A percentile compares a stretch with the other conserved stretches of the same genome.
Conservation (phyloP, 306 rosid species). For the Inga oerstediana region DNA sequence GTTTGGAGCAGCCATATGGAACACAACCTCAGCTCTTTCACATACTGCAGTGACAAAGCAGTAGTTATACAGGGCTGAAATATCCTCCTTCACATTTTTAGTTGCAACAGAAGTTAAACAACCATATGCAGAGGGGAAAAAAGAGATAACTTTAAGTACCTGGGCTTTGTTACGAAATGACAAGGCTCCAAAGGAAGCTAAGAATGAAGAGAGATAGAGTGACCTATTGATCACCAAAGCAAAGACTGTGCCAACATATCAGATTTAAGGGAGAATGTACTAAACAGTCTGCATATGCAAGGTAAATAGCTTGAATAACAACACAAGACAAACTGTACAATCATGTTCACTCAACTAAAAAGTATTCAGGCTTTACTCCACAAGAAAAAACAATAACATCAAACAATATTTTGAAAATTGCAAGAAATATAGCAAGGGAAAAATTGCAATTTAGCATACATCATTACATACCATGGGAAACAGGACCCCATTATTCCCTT, state of each 20-base stretch:
- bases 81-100: background rate
- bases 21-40: conserved; percentile 85
- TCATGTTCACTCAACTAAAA: background rate
- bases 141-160: conserved; percentile 54
- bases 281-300: conserved; percentile 1
- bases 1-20: conserved; percentile 98
- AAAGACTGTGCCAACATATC: conserved; percentile 31
- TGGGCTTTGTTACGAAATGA: conserved; percentile 71
- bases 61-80: background rate
- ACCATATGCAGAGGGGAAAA: background rate
- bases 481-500: conserved; percentile 61
- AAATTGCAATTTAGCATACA: background rate
- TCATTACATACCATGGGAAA: conserved; percentile 63
- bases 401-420: conserved; percentile 1
- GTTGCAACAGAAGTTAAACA: background rate
- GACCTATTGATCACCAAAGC: background rate
- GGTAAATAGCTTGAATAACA: background rate
- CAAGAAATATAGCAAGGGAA: conserved; percentile 1
- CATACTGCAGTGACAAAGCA: conserved; percentile 50
- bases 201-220: no score
- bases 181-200: no score
- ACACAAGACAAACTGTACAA: background rate
- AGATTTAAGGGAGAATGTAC: background rate
- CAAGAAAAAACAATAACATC: background rate
- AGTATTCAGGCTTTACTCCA: background rate